phyloP scores from a whole-genome alignment of 2,329 filamentous ascomycete species.

The Lithohypha guttulata region DNA sequence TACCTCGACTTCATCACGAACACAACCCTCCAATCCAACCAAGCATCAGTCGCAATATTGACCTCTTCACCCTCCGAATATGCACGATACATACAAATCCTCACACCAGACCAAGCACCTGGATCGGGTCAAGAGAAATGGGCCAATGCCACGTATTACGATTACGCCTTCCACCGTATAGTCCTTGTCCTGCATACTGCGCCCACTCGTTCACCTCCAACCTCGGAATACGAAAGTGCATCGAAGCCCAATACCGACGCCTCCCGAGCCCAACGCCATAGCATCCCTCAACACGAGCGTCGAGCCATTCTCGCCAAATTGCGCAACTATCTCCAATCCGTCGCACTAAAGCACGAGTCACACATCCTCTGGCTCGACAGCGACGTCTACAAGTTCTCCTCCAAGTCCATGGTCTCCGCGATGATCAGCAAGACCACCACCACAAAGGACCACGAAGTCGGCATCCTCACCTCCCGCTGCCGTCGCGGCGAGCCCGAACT shows the following conservation, averaged over 20 bases:
- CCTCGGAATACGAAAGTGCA: background rate
- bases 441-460: background rate
- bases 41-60: background rate
- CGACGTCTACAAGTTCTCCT: constrained; percentile 7
- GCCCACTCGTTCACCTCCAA: background rate
- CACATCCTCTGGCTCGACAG: constrained; percentile 7
- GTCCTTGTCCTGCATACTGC: constrained; percentile 2
- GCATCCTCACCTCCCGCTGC: constrained; percentile 1
- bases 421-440: constrained; percentile 2
- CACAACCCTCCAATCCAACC: background rate
- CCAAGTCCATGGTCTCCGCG: background rate
- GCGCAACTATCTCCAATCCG: constrained; percentile 6
- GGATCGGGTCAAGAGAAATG: too few relatives aligned
- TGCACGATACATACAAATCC: background rate
- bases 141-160: background rate
- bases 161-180: constrained; percentile 5
- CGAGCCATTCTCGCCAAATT: constrained; percentile 4
- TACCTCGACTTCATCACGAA: constrained; percentile 6
- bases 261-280: constrained; percentile 1
- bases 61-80: constrained; percentile 1
- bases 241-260: background rate
- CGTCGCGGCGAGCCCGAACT: background rate
- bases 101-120: constrained; percentile 2
- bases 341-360: background rate
- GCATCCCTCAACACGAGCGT: constrained; percentile 4